Percentiles rank a stretch among this genome's conserved stretches.
Conservation (phyloP, 345 rosid genomes). For the Geranium brycei region DNA sequence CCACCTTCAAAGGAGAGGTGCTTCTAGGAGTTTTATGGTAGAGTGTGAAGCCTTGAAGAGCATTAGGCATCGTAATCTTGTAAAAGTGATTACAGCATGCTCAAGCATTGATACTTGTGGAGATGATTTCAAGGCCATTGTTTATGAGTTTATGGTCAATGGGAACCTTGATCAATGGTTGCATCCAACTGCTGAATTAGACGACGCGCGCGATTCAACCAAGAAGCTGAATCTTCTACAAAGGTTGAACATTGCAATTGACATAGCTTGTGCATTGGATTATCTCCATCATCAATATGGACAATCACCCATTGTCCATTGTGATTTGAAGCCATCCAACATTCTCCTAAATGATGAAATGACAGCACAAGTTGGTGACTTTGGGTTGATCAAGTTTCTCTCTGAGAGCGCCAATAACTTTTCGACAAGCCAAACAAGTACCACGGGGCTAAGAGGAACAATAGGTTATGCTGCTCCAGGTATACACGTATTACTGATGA, state of each 20-base stretch:
- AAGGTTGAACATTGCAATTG: conserved; percentile 11
- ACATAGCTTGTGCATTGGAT: conserved; percentile 11
- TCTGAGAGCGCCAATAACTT: not conserved
- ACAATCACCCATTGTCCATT: conserved; percentile 12
- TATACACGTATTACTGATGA: conserved; percentile 1
- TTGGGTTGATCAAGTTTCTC: conserved; percentile 13
- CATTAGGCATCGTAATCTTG: conserved; percentile 30
- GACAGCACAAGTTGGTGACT: conserved; percentile 13
- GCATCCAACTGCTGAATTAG: not conserved
- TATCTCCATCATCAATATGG: conserved; percentile 13
- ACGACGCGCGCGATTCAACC: too few relatives aligned
- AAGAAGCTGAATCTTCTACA: conserved; percentile 10
- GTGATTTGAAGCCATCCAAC: conserved; percentile 15
- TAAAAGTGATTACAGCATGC: conserved; percentile 24
- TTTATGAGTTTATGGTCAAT: conserved; percentile 14
- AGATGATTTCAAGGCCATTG: conserved; percentile 17
- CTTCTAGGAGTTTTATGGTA: conserved; percentile 29
- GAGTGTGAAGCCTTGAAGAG: conserved; percentile 29
- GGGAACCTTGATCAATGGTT: conserved; percentile 14
- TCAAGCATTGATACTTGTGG: conserved; percentile 20
- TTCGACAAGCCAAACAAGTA: conserved; percentile 9
- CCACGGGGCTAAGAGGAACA: conserved; percentile 31
- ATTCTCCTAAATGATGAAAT: conserved; percentile 12
- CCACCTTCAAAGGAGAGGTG: conserved; percentile 26
- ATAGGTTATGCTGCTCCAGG: conserved; percentile 35